These are phyloP conservation scores for Noccaea caerulescens DNA, from an alignment of 345 rosid genomes.

Conservation along the genomic window DNA sequence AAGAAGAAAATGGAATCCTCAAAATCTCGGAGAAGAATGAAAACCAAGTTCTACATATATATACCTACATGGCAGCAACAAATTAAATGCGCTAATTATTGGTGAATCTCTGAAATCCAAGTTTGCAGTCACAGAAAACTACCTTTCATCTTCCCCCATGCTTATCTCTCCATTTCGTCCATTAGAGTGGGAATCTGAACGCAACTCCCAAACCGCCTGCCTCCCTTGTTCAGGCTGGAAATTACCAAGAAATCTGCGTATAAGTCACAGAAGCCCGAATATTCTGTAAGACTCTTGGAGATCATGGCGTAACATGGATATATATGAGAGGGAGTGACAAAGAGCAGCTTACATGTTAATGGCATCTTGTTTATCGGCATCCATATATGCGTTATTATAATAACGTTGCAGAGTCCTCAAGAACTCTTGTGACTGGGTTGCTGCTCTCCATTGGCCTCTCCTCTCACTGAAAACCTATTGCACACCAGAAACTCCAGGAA, in stretches of 20 bases:
- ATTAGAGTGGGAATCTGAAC: slow-evolving; percentile 57
- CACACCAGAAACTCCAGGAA: slow-evolving; percentile 33
- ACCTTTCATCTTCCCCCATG: slow-evolving; percentile 71
- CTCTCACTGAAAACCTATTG: slow-evolving; percentile 85
- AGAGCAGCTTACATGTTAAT: slow-evolving; percentile 75
- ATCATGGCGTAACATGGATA: slow-evolving; percentile 26
- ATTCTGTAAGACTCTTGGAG: slow-evolving; percentile 20
- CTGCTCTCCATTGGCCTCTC: slow-evolving; percentile 98
- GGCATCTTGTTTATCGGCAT: slow-evolving; percentile 91
- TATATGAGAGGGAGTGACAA: slow-evolving; percentile 23
- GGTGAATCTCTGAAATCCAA: slow-evolving; percentile 11
- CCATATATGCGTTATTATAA: slow-evolving; percentile 96
- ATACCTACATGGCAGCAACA: slow-evolving; percentile 22
- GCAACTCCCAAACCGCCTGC: slow-evolving; percentile 84
- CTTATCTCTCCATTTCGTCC: slow-evolving; percentile 66
- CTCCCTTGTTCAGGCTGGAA: slow-evolving; percentile 77
- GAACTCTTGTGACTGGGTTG: slow-evolving; percentile 98
- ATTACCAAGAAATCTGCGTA: slow-evolving; percentile 87
- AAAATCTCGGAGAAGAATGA: slow-evolving; percentile 14
- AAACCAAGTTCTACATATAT: slow-evolving; percentile 12
- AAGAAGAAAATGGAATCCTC: slow-evolving; percentile 10
- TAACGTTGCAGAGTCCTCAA: slow-evolving; percentile 95
- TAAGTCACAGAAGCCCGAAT: slow-evolving; percentile 16
- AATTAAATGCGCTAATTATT: background rate
- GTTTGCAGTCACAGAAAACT: slow-evolving; percentile 38